Base-by-base conservation (phyloP, 2,329 filamentous ascomycete species). In the Ceratocystis diversiconidia region DNA sequence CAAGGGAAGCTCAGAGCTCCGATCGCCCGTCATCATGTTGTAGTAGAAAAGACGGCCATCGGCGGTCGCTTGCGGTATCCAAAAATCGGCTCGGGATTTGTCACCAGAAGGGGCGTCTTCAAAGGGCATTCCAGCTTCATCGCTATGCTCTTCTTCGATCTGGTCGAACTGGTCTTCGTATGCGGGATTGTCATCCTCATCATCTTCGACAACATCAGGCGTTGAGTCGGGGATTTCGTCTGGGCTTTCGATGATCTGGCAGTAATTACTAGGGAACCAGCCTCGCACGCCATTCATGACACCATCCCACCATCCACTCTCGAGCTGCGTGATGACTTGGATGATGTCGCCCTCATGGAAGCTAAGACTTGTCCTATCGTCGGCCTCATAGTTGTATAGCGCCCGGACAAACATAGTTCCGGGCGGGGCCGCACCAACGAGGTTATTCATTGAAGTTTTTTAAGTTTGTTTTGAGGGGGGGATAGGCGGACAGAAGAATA, bases 191-290 rank as follows among this genome's bases (percentile, higher is more conserved):
- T 81, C 79, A 41, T 84, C 84, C 63, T 85, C 84, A 2, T 82
- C 79, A 62, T 89, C 85, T 65, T 83, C 79, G 64, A 81, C 75
- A 62, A 79, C 80, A 57, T 74, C 79, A 70, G 81, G 83, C 63
- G 82, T 80, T 15, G 81, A 77, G 64, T 89, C 85, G 52, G 83
- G 81, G 36, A 87, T 79, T 69, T 95, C 89, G 70, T 90, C 87
- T 62, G 87, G 82, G 71, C 85, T 86, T 67, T 85, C 83, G 71
- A 97, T 88, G 69, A 94, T 85, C 70, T 90, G 86, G 78, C 94
- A 97, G 78, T 99, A 99, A 76, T 99, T 99, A 80, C 92, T 97
- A 46, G 94, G 94, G 75, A 99, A 99, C 94, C 94, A 99, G 74
- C 94, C 94, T 73, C 94, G 87, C 70, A 96, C 89, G 67, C 92